Conservation (phyloP, 176 grass and related monocot genomes). For the Triticum turgidum region DNA sequence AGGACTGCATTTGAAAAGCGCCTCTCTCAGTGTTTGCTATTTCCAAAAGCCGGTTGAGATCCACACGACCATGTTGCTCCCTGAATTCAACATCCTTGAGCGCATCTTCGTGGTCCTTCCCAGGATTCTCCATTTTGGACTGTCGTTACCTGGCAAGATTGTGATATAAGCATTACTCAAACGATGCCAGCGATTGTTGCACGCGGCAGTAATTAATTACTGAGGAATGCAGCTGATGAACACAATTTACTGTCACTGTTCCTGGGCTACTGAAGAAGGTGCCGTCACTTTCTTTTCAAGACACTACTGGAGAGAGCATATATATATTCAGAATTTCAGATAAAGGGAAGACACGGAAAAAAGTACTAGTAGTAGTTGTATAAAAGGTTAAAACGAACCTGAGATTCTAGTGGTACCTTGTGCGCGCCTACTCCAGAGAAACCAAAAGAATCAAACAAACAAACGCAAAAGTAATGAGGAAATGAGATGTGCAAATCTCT, state of each 20-base stretch:
- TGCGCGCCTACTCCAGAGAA: background rate
- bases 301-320: too few species aligned
- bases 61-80: slow-evolving; percentile 35
- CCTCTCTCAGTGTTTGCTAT: slow-evolving; percentile 66
- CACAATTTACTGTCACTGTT: too few species aligned
- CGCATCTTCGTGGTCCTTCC: slow-evolving; percentile 39
- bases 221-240: background rate
- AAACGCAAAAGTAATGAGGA: background rate
- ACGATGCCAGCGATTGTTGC: background rate
- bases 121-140: slow-evolving; percentile 51
- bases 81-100: slow-evolving; percentile 56
- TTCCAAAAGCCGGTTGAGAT: slow-evolving; percentile 53
- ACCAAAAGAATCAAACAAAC: background rate
- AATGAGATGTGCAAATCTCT: background rate
- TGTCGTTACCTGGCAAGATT: background rate
- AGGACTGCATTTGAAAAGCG: slow-evolving; percentile 50
- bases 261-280: too few species aligned
- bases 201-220: background rate
- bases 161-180: slow-evolving; percentile 1
- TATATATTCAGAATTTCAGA: too few species aligned
- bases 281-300: too few species aligned
- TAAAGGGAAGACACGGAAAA: too few species aligned
- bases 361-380: too few species aligned
- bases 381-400: too few species aligned
- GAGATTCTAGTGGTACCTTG: too few species aligned